Percentiles rank a stretch among this genome's conserved stretches.
Evolutionary conservation across 2,329 filamentous ascomycete species (phyloP).

Genomic region (Aspergillus fischeri): DNA sequence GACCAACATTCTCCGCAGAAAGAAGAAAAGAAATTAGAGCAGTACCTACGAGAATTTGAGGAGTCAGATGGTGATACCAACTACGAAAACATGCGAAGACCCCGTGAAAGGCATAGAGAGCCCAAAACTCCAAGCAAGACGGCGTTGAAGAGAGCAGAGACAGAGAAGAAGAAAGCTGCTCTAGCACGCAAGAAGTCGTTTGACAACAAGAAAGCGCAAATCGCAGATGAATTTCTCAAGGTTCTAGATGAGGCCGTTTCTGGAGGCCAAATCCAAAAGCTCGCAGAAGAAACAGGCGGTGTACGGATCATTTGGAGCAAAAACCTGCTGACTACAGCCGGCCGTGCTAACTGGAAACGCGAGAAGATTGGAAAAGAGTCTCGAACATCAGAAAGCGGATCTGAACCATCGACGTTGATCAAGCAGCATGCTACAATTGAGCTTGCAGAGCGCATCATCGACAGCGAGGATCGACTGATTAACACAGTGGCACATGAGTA

Average conservation of each 20-base stretch:
- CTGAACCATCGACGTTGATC: constrained; percentile 17
- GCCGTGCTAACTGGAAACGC: constrained; percentile 66
- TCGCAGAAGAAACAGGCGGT: constrained; percentile 53
- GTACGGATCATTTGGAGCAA: constrained; percentile 59
- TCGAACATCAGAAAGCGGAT: constrained; percentile 13
- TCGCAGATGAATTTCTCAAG: constrained; percentile 53
- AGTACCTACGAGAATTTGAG: constrained; percentile 30
- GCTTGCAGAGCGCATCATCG: constrained; percentile 82
- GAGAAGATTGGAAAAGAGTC: constrained; percentile 33
- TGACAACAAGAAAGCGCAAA: constrained; percentile 47
- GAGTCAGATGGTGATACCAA: constrained; percentile 35
- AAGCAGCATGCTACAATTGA: constrained; percentile 73
- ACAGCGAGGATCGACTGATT: constrained; percentile 69
- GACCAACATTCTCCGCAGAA: constrained; percentile 53
- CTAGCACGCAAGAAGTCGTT: constrained; percentile 48
- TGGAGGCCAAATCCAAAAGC: constrained; percentile 43
- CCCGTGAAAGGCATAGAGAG: constrained; percentile 2
- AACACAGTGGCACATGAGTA: constrained; percentile 97
- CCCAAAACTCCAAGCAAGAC: constrained; percentile 32
- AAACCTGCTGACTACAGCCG: constrained; percentile 59
- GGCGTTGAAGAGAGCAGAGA: constrained; percentile 37
- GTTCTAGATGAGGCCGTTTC: constrained; percentile 54
- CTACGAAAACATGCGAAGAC: constrained; percentile 12
- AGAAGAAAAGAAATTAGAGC: constrained; percentile 7
- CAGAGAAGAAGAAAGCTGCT: constrained; percentile 33